Conservation (phyloP, 257 asterid species). For the Galeopsis tetrahit region DNA sequence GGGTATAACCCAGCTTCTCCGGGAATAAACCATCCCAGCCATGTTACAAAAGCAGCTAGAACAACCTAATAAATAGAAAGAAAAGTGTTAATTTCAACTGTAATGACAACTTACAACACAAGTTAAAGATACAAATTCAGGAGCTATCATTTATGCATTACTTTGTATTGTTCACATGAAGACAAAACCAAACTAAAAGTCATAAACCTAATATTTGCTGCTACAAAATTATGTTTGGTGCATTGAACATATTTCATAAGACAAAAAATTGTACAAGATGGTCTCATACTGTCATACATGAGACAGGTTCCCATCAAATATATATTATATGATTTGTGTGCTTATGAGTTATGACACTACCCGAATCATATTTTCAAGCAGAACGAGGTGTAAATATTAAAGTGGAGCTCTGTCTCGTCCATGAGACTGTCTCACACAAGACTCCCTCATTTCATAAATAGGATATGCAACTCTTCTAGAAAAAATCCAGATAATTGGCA, state of each 20-base stretch:
- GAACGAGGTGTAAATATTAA: too few species aligned
- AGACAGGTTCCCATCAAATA: too few species aligned
- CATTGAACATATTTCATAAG: not conserved
- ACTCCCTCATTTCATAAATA: not conserved
- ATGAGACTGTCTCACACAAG: too few species aligned
- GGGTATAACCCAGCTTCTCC: constrained; percentile 76
- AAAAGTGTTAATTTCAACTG: not conserved
- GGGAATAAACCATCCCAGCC: constrained; percentile 89
- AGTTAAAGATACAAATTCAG: constrained; percentile 1
- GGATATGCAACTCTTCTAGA: not conserved
- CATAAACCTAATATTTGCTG: constrained; percentile 15
- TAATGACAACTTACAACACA: not conserved
- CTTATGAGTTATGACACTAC: too few species aligned
- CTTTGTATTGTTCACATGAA: constrained; percentile 16
- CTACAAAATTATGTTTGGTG: constrained; percentile 14
- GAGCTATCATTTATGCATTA: constrained; percentile 17
- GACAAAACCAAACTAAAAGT: constrained; percentile 20
- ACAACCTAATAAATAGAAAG: constrained; percentile 66
- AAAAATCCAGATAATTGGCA: constrained; percentile 8
- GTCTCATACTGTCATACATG: too few species aligned
- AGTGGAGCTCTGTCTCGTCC: too few species aligned
- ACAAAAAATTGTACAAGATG: too few species aligned
- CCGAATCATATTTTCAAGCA: too few species aligned
- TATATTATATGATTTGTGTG: too few species aligned
- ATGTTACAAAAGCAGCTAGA: constrained; percentile 68